These are phyloP conservation scores for Carpinus viminea DNA, from an alignment of 306 rosid genomes.

Conservation along the genomic window DNA sequence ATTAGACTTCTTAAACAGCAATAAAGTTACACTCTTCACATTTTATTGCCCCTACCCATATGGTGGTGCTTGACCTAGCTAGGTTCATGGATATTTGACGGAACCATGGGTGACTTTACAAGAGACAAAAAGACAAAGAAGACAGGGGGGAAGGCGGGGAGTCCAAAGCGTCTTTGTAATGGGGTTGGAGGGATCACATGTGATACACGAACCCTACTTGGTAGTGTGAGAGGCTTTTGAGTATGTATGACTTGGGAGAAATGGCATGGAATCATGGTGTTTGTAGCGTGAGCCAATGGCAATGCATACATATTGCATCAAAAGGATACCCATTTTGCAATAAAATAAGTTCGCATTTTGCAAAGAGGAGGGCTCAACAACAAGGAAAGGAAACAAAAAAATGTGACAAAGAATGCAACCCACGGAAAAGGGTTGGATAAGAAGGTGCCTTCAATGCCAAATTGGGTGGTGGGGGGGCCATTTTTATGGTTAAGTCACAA, in stretches of 20 bases:
- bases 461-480: conserved; percentile 26
- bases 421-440: conserved; percentile 12
- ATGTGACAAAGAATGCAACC: conserved; percentile 37
- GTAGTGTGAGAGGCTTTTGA: conserved; percentile 40
- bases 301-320: conserved; percentile 38
- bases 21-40: conserved; percentile 3
- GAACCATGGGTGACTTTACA: conserved; percentile 29
- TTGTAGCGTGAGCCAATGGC: conserved; percentile 52
- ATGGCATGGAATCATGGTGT: conserved; percentile 56
- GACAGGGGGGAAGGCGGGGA: conserved; percentile 9
- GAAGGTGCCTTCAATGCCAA: conserved; percentile 37
- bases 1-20: background rate
- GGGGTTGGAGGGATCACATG: conserved; percentile 48
- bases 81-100: conserved; percentile 35
- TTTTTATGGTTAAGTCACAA: conserved; percentile 37
- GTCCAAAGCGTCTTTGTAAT: conserved; percentile 29
- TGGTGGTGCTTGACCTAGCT: conserved; percentile 8
- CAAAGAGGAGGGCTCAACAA: conserved; percentile 24
- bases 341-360: conserved; percentile 14
- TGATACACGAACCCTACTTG: conserved; percentile 37
- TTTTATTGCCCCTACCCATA: conserved; percentile 11
- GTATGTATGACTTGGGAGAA: conserved; percentile 46
- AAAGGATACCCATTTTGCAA: conserved; percentile 32
- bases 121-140: conserved; percentile 28
- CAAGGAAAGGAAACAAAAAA: conserved; percentile 28